Evolutionary conservation across 208 protist species (phyloP).

Genomic region (Wallacemonas sp.): DNA sequence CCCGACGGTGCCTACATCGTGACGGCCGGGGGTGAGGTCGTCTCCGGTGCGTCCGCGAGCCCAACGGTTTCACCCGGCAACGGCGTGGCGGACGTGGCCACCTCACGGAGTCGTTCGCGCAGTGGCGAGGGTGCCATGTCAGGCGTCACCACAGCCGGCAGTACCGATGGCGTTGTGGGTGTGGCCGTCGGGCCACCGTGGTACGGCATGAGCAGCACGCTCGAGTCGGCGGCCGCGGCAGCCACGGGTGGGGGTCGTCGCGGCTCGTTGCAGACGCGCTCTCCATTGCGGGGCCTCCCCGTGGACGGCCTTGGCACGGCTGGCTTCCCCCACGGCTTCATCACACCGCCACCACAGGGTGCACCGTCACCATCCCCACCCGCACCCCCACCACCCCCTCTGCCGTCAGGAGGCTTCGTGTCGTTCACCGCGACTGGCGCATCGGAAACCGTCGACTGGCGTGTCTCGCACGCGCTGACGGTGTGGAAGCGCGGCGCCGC

Average conservation of each 20-base stretch:
- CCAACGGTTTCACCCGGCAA: too few relatives aligned
- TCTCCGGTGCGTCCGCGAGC: neutral
- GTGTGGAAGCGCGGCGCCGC: conserved; percentile 15
- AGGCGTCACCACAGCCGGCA: too few relatives aligned
- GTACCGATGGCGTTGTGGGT: too few relatives aligned
- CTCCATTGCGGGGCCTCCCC: too few relatives aligned
- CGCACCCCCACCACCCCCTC: too few relatives aligned
- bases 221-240: neutral
- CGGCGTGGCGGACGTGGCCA: too few relatives aligned
- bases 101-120: too few relatives aligned
- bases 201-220: conserved; percentile 12
- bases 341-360: neutral
- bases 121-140: too few relatives aligned
- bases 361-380: neutral
- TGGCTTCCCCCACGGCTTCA: too few relatives aligned
- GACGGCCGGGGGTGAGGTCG: conserved; percentile 43
- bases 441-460: conserved; percentile 22
- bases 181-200: conserved; percentile 2
- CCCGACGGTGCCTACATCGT: conserved; percentile 70
- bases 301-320: too few relatives aligned
- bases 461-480: conserved; percentile 10
- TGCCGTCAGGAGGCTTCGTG: too few relatives aligned
- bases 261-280: neutral
- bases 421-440: neutral
- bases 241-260: neutral